Percentiles rank a stretch among this genome's conserved stretches.
Evolutionary conservation across 2,329 filamentous ascomycete genomes (phyloP).

Genomic region (Exophiala bonariae): DNA sequence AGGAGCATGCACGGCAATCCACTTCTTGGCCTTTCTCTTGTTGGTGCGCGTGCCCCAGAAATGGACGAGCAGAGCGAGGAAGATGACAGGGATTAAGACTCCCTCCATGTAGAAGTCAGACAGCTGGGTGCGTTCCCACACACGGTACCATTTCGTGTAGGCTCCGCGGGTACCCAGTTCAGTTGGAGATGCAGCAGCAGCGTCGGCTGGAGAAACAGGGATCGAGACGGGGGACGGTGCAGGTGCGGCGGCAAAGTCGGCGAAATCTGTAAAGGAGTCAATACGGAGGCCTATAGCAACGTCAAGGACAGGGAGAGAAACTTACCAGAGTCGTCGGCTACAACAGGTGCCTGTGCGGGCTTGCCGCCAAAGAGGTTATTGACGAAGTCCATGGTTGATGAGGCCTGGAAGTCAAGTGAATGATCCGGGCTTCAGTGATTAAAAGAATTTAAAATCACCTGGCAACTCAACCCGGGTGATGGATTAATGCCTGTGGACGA

Average conservation of each 20-base stretch:
- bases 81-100: conserved; percentile 73
- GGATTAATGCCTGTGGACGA: no score
- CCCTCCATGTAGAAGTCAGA: conserved; percentile 87
- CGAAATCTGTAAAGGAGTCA: conserved; percentile 84
- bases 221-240: conserved; percentile 40
- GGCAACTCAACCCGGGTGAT: no score
- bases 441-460: background rate
- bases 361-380: conserved; percentile 29
- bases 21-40: conserved; percentile 74
- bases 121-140: conserved; percentile 85
- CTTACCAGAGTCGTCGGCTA: conserved; percentile 29
- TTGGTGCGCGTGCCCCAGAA: conserved; percentile 79
- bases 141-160: conserved; percentile 94
- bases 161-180: conserved; percentile 50
- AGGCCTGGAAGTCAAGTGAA: conserved; percentile 21
- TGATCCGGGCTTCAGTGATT: conserved; percentile 13
- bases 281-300: no score
- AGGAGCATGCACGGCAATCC: conserved; percentile 74
- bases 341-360: conserved; percentile 27
- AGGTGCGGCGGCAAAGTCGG: conserved; percentile 73
- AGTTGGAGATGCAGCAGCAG: no score
- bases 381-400: conserved; percentile 28
- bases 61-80: conserved; percentile 75
- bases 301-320: conserved; percentile 13
- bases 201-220: conserved; percentile 45